Evolutionary conservation across 352 stramenopile genomes (phyloP).

Genomic region (Pythium apleroticum): DNA sequence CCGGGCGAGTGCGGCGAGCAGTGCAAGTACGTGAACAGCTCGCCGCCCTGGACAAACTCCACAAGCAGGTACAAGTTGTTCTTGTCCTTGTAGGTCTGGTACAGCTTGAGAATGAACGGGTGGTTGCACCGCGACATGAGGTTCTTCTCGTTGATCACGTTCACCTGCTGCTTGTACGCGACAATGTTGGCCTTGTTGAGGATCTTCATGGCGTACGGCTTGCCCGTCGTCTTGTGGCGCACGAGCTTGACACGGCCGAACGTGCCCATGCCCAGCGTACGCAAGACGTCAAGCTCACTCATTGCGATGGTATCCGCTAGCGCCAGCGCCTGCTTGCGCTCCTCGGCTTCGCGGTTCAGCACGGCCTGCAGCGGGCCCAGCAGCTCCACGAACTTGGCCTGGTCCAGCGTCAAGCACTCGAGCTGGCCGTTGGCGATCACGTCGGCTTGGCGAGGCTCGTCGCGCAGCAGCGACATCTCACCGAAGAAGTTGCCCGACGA

Average conservation of each 20-base stretch:
- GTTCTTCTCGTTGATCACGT: conserved; percentile 98
- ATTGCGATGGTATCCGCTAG: conserved; percentile 17
- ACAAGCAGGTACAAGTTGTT: conserved; percentile 98
- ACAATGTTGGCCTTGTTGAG: conserved; percentile 97
- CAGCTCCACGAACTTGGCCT: conserved; percentile 84
- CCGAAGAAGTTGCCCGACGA: conserved; percentile 65
- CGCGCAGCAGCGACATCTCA: conserved; percentile 68
- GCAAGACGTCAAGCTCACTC: conserved; percentile 88
- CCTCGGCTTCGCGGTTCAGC: conserved; percentile 29
- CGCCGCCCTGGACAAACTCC: conserved; percentile 96
- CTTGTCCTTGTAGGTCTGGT: conserved; percentile 94
- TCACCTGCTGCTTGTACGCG: conserved; percentile 95
- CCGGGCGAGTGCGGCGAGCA: conserved; percentile 54
- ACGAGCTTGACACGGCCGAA: conserved; percentile 96
- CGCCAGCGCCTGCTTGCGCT: conserved; percentile 43
- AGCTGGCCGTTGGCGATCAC: conserved; percentile 71
- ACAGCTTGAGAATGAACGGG: conserved; percentile 97
- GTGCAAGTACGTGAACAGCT: conserved; percentile 92
- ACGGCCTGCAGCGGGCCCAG: conserved; percentile 71
- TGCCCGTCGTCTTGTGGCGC: conserved; percentile 73
- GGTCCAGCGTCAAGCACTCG: conserved; percentile 89
- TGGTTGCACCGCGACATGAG: conserved; percentile 97
- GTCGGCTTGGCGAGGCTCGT: conserved; percentile 57
- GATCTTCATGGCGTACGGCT: conserved; percentile 95
- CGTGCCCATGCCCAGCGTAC: conserved; percentile 94